Base-by-base conservation (phyloP, 2,329 filamentous ascomycete genomes). In the Helminthosporium solani region DNA sequence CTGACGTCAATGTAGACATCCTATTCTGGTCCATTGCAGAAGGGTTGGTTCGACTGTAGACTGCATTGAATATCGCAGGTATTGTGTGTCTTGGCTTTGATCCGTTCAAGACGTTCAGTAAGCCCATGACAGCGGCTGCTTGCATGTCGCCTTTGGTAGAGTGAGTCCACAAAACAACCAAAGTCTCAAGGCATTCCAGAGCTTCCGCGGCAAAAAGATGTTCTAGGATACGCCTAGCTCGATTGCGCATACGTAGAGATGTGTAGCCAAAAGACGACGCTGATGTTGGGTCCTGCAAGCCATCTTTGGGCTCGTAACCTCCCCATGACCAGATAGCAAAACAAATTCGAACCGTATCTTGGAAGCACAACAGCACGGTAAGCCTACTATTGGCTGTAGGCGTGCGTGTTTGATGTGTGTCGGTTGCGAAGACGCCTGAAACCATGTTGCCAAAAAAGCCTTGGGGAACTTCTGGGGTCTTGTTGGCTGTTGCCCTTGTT, bases 301-400 rank as follows among this genome's bases (percentile, higher is more conserved):
- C 70, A 25, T 61, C 59, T 58, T 86, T 84, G 21, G 75, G 75
- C 2, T 80, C 80, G 62, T 86, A 82, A 5, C 87, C 80, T 12
- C 81, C 89, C 92, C 94, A 99, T 0, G 88, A 88, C 94, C 95
- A 99, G 42, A 99, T 96, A 11, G 79, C 83, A 66, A 95, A 95
- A 69, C 91, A 96, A 40, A 95, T 88, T 19, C 90, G 84, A 47
- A 97, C 89, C 1, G 91, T 90, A 67, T 99, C 95, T 68, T 97
- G 92, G 66, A 99, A 96, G 9, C 91, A 95, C n/a, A 99, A 78
- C 34, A 96, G 78, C 16, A 99, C 92, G 0, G 94, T 97, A 18
- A 99, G 78, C 36, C 92, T 83, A 59, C 94, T 92, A 62, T 97
- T 99, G 7, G 91, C 90, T n/a, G 88, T 90, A 7, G 86, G 83